A percentile compares a stretch with the other conserved stretches of the same genome.
Evolutionary conservation across 345 rosid species (phyloP).

Genomic region (Limnanthes douglasii): DNA sequence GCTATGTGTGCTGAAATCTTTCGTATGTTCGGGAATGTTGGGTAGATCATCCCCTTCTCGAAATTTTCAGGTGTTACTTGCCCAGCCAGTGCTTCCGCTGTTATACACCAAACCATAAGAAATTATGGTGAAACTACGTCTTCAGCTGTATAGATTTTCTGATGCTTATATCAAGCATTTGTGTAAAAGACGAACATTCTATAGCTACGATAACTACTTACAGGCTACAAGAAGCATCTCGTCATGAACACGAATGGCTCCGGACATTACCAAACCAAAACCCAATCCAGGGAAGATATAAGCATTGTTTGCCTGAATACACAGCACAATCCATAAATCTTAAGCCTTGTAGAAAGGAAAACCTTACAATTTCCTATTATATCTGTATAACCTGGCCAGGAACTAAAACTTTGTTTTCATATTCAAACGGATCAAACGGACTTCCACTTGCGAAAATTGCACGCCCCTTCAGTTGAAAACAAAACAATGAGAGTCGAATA

Average conservation of each 20-base stretch:
- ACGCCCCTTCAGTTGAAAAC: constrained; percentile 44
- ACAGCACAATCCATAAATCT: constrained; percentile 1
- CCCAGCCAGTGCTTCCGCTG: constrained; percentile 85
- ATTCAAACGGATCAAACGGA: constrained; percentile 83
- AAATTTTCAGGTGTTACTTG: constrained; percentile 58
- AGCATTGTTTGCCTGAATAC: constrained; percentile 71
- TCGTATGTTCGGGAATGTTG: constrained; percentile 66
- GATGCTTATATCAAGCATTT: not conserved
- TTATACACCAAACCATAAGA: constrained; percentile 2
- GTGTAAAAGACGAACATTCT: not conserved
- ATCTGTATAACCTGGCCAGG: constrained; percentile 69
- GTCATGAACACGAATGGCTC: constrained; percentile 71
- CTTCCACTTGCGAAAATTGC: constrained; percentile 97
- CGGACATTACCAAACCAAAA: constrained; percentile 75
- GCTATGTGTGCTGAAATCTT: constrained; percentile 91
- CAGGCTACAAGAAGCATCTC: constrained; percentile 87
- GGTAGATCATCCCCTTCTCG: constrained; percentile 75
- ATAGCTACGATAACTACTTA: constrained; percentile 15
- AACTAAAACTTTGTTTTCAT: constrained; percentile 45
- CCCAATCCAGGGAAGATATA: constrained; percentile 90
- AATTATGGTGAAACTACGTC: not conserved
- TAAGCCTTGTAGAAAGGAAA: not conserved
- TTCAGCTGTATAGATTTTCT: not conserved
- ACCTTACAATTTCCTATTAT: not conserved
- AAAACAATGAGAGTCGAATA: no score